phyloP scores from a whole-genome alignment of 345 rosid genomes.

The Euphorbia tirucalli region DNA sequence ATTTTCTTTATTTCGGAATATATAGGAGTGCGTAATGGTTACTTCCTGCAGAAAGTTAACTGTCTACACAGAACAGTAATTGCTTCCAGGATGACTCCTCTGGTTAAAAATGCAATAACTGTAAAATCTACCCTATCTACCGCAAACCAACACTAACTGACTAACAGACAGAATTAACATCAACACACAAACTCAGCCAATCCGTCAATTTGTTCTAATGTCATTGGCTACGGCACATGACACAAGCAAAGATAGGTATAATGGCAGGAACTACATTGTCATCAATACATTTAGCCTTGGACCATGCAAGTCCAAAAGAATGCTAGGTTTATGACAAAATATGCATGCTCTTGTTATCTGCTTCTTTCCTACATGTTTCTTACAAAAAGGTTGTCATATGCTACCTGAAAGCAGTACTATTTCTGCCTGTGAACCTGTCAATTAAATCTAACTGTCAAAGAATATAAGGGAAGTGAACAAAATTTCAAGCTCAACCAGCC shows the following conservation, averaged over 20 bases:
- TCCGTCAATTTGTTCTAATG: no score
- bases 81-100: no score
- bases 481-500: not conserved
- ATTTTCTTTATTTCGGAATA: no score
- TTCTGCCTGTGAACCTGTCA: not conserved
- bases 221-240: no score
- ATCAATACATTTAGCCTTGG: not conserved
- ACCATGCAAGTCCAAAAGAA: not conserved
- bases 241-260: slow-evolving; percentile 6
- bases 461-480: not conserved
- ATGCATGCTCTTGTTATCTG: not conserved
- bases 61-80: no score
- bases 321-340: not conserved
- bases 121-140: no score
- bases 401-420: not conserved
- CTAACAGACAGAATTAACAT: no score
- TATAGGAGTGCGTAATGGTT: no score
- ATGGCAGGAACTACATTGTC: not conserved
- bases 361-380: not conserved
- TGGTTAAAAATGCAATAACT: no score
- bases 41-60: no score
- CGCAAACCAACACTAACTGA: no score
- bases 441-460: not conserved
- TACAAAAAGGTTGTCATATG: not conserved
- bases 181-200: no score